Percentiles rank a stretch among this genome's conserved stretches.
Conservation (phyloP, 441 rosid genomes). For the Euphorbia celastroides region DNA sequence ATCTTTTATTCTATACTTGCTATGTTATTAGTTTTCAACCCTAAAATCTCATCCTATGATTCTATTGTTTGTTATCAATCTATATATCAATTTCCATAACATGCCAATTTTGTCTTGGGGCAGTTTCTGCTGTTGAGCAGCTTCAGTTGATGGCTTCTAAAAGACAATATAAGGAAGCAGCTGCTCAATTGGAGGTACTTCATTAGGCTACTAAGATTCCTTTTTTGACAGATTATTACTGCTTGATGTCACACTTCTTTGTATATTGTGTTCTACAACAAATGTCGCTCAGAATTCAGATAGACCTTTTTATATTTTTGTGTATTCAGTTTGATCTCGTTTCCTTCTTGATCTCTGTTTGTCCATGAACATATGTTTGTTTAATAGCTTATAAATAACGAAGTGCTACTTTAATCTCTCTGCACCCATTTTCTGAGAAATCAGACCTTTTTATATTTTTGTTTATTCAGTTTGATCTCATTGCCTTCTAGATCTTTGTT, state of each 20-base stretch:
- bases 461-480: conserved; percentile 10
- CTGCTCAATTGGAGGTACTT: conserved; percentile 97
- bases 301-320: neutral
- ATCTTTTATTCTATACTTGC: neutral
- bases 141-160: conserved; percentile 99
- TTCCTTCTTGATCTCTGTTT: neutral
- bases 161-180: conserved; percentile 96
- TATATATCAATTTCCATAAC: conserved; percentile 14
- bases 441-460: neutral
- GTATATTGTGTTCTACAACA: neutral
- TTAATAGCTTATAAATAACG: neutral
- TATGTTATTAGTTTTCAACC: neutral
- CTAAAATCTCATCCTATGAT: neutral
- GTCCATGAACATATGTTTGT: neutral
- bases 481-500: neutral
- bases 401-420: neutral
- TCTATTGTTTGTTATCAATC: neutral
- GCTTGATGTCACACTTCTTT: conserved; percentile 5
- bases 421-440: neutral
- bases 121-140: conserved; percentile 99
- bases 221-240: conserved; percentile 3
- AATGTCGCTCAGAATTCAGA: conserved; percentile 2
- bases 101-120: conserved; percentile 24
- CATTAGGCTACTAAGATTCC: conserved; percentile 8
- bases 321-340: conserved; percentile 10